These are phyloP conservation scores for Crassisporium funariophilum DNA, from an alignment of 768 basidiomycete species.

Conservation along the genomic window DNA sequence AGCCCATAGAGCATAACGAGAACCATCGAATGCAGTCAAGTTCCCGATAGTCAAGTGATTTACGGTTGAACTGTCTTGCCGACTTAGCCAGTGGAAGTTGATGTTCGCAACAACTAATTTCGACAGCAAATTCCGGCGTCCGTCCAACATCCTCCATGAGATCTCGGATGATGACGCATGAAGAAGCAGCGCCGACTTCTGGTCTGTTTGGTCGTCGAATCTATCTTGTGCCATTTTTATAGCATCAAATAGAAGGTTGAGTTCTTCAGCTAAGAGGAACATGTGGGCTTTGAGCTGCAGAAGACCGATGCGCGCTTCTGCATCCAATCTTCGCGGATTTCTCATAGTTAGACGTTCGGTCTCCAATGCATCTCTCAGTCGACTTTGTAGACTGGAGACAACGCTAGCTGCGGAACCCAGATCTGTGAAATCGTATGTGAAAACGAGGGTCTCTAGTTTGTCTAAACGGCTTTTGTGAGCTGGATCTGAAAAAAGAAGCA, in stretches of 20 bases:
- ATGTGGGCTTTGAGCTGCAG: slow-evolving; percentile 74
- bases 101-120: slow-evolving; percentile 84
- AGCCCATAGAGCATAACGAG: slow-evolving; percentile 78
- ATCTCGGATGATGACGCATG: slow-evolving; percentile 85
- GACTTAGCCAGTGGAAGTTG: slow-evolving; percentile 80
- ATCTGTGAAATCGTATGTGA: slow-evolving; percentile 88
- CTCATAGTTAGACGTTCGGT: slow-evolving; percentile 44
- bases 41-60: slow-evolving; percentile 77
- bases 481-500: slow-evolving; percentile 89
- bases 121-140: slow-evolving; percentile 69
- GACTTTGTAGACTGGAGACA: slow-evolving; percentile 70
- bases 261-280: slow-evolving; percentile 71
- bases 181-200: slow-evolving; percentile 79
- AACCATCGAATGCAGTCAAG: slow-evolving; percentile 84
- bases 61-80: slow-evolving; percentile 85
- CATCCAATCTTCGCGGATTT: slow-evolving; percentile 39
- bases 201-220: slow-evolving; percentile 61
- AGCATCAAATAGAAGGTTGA: slow-evolving; percentile 84
- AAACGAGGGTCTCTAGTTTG: slow-evolving; percentile 78
- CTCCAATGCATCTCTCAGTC: slow-evolving; percentile 66
- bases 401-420: slow-evolving; percentile 69
- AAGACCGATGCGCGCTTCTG: slow-evolving; percentile 54
- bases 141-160: slow-evolving; percentile 89
- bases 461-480: slow-evolving; percentile 78
- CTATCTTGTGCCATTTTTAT: slow-evolving; percentile 84